Evolutionary conservation across 352 stramenopile genomes (phyloP).

Genomic region (Globisporangium mamillatum): DNA sequence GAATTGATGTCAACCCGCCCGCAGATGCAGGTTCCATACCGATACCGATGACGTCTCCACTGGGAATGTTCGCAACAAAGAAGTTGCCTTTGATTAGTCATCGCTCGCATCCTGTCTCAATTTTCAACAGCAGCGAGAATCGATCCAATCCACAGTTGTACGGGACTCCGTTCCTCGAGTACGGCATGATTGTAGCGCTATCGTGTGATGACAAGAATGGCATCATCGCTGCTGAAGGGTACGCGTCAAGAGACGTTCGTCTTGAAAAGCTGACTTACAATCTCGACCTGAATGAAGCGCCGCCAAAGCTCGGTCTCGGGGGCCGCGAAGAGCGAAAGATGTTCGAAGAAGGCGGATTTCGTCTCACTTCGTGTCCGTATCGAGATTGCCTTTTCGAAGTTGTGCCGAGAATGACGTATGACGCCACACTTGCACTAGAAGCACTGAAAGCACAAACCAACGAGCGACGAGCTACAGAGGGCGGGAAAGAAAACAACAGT

Average conservation of each 20-base stretch:
- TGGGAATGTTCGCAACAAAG: conserved; percentile 46
- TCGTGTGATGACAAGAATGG: conserved; percentile 57
- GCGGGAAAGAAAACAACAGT: background rate
- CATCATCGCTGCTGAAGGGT: conserved; percentile 54
- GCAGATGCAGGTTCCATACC: conserved; percentile 14
- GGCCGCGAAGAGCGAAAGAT: conserved; percentile 38
- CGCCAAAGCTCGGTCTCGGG: conserved; percentile 43
- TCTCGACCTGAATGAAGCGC: conserved; percentile 12
- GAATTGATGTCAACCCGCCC: conserved; percentile 44
- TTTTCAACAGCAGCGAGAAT: conserved; percentile 30
- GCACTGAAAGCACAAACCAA: conserved; percentile 17
- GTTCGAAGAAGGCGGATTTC: conserved; percentile 34
- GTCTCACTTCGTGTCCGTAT: conserved; percentile 49
- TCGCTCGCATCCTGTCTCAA: conserved; percentile 32
- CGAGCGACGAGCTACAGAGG: background rate
- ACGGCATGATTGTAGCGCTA: conserved; percentile 65
- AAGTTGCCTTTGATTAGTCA: conserved; percentile 31
- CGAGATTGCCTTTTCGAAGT: conserved; percentile 73
- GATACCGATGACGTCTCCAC: conserved; percentile 33
- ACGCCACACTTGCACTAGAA: conserved; percentile 48
- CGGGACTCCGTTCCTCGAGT: conserved; percentile 60
- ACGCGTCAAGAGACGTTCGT: conserved; percentile 50
- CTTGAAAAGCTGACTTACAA: conserved; percentile 50
- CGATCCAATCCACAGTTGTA: conserved; percentile 19
- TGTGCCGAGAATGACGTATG: conserved; percentile 73